Conservation (phyloP, 1,139 yeast genomes). For the Pichia sp. region DNA sequence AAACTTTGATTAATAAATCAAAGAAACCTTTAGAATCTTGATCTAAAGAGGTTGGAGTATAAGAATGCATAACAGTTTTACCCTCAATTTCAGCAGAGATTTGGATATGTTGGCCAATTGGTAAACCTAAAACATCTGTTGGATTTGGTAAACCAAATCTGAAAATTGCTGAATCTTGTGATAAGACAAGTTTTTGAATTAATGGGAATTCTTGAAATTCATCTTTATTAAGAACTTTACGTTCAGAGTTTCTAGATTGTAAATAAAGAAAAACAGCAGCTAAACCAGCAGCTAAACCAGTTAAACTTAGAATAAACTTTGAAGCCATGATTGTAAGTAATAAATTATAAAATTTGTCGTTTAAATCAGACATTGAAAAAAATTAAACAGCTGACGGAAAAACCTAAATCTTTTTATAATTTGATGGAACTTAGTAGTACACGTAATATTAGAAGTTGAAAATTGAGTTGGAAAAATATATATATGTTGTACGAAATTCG, state of each 20-base stretch:
- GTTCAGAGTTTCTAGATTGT: constrained; percentile 31
- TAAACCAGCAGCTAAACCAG: constrained; percentile 37
- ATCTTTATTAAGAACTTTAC: constrained; percentile 56
- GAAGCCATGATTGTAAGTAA: not conserved
- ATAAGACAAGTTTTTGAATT: constrained; percentile 67
- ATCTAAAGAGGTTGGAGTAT: constrained; percentile 90
- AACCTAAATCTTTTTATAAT: not conserved
- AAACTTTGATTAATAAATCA: constrained; percentile 87
- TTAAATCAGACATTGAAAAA: not conserved
- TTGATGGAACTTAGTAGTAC: not conserved
- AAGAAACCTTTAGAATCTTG: constrained; percentile 74
- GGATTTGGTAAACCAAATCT: constrained; percentile 78
- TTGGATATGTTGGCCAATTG: constrained; percentile 90
- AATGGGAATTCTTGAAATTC: constrained; percentile 78
- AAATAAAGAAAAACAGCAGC: constrained; percentile 39
- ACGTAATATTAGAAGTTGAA: not conserved
- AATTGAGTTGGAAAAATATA: not conserved
- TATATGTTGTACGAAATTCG: not conserved
- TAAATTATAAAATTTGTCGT: not conserved
- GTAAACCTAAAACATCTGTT: constrained; percentile 75
- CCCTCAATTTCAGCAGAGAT: constrained; percentile 70
- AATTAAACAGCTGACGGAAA: not conserved
- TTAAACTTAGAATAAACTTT: constrained; percentile 11
- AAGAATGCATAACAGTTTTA: constrained; percentile 82
- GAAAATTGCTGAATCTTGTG: constrained; percentile 80